Evolutionary conservation across 345 rosid genomes (phyloP), one percentile per base, ranked within the genome.

Genomic region (Turritis glabra): DNA sequence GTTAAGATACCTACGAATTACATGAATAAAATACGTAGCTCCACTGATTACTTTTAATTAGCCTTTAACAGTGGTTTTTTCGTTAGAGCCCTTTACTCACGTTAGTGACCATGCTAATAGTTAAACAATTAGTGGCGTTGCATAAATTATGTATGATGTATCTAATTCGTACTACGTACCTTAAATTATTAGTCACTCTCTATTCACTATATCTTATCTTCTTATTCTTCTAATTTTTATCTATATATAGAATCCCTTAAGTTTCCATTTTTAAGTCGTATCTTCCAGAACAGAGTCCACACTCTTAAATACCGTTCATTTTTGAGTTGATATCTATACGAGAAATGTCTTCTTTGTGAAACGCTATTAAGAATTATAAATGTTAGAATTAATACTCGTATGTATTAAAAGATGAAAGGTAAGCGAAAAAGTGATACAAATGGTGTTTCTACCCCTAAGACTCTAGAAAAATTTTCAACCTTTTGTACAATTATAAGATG

Each of bases 101-200:
- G 33, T 0, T 54, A 64, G 77, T 64, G 72, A 59, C 65, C 50
- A 53, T 73, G 26, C 53, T 58, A 46, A n/a, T 64, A 54, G 56
- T 37, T 65, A 25, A 56, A 44, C 48, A 63, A 26, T 35, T 43
- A 15, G 56, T 73, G 74, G 57, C 55, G 27, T 55, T 65, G 14
- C 40, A 57, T 33, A 44, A 17, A 55, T 47, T 43, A 52, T 73
- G 13, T 33, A 19, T 30, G 7, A 44, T 50, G 8, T 64, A 57
- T 69, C n/a, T 53, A 6, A 7, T 23, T 59, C 53, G 58, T 27
- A 58, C 37, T 12, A 53, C 35, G n/a, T 35, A 48, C 46, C 46
- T 71, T 59, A 71, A 17, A 8, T 25, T 4, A 35, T 47, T 41
- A 46, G 33, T 22, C 64, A 35, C 51, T 68, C 64, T 23, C 51